Conservation (phyloP, 2,329 filamentous ascomycete genomes). For the Trichophyton verrucosum region DNA sequence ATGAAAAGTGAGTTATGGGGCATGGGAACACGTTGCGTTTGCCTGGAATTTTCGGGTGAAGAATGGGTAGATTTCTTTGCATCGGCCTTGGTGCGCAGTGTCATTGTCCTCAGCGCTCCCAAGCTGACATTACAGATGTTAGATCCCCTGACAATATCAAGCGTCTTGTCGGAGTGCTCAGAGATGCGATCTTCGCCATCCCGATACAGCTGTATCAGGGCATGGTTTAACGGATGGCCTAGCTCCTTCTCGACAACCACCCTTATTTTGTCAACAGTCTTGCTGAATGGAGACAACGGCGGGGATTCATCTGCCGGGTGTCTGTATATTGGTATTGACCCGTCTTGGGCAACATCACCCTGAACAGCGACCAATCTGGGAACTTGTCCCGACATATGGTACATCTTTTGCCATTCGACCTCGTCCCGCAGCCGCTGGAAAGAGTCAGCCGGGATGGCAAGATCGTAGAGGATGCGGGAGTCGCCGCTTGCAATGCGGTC, state of each 20-base stretch:
- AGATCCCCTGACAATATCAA: slow-evolving; percentile 71
- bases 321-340: slow-evolving; percentile 73
- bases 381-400: slow-evolving; percentile 80
- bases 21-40: slow-evolving; percentile 56
- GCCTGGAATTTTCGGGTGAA: slow-evolving; percentile 32
- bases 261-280: slow-evolving; percentile 57
- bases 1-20: slow-evolving; percentile 83
- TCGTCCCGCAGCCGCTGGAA: slow-evolving; percentile 63
- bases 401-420: slow-evolving; percentile 82
- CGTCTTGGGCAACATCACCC: slow-evolving; percentile 55
- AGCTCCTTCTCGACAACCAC: slow-evolving; percentile 56
- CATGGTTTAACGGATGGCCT: slow-evolving; percentile 78
- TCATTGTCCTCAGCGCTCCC: slow-evolving; percentile 84
- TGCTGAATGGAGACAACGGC: slow-evolving; percentile 61
- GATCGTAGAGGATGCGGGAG: slow-evolving; percentile 57
- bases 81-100: slow-evolving; percentile 57
- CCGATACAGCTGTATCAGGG: slow-evolving; percentile 87
- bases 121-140: slow-evolving; percentile 88
- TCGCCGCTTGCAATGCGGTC: slow-evolving; percentile 66
- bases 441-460: slow-evolving; percentile 49
- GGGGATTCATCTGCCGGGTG: slow-evolving; percentile 85
- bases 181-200: slow-evolving; percentile 81
- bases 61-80: slow-evolving; percentile 22
- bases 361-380: slow-evolving; percentile 86
- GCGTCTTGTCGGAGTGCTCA: slow-evolving; percentile 91